These are phyloP conservation scores for Heliamphora pulchella DNA, from an alignment of 179 eudicot genomes.

Conservation along the genomic window DNA sequence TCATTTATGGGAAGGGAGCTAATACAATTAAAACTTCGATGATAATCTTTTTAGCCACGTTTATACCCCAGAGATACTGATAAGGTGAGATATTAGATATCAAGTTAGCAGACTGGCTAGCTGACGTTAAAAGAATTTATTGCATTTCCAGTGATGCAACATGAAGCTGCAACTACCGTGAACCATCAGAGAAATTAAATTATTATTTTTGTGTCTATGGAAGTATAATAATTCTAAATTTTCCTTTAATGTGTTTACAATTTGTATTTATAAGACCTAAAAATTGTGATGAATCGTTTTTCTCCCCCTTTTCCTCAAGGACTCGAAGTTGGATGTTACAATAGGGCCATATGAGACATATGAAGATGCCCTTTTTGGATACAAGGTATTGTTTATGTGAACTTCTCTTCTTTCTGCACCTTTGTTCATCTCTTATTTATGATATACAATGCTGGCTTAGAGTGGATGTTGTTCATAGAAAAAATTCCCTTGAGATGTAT, in stretches of 20 bases:
- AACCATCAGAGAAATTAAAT: neutral
- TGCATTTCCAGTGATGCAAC: too few relatives aligned
- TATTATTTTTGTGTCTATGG: neutral
- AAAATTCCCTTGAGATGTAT: neutral
- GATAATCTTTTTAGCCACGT: neutral
- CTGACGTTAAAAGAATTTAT: too few relatives aligned
- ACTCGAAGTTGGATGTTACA: constrained; percentile 91
- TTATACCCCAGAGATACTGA: neutral
- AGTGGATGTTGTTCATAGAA: neutral
- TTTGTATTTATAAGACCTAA: constrained; percentile 3
- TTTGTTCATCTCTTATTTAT: neutral
- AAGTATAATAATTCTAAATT: neutral
- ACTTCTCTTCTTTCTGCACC: neutral
- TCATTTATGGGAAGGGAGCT: neutral
- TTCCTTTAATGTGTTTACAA: neutral
- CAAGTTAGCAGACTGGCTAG: too few relatives aligned
- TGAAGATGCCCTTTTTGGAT: constrained; percentile 88
- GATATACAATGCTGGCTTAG: neutral
- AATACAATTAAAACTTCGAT: neutral
- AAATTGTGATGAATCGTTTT: constrained; percentile 8
- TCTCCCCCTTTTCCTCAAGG: constrained; percentile 35
- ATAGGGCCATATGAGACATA: constrained; percentile 99
- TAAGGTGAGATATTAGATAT: neutral
- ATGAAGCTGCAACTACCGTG: neutral
- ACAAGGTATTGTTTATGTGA: constrained; percentile 49